These are phyloP conservation scores for Tricholoma bakamatsutake DNA, from an alignment of 768 basidiomycete genomes.

Conservation along the genomic window DNA sequence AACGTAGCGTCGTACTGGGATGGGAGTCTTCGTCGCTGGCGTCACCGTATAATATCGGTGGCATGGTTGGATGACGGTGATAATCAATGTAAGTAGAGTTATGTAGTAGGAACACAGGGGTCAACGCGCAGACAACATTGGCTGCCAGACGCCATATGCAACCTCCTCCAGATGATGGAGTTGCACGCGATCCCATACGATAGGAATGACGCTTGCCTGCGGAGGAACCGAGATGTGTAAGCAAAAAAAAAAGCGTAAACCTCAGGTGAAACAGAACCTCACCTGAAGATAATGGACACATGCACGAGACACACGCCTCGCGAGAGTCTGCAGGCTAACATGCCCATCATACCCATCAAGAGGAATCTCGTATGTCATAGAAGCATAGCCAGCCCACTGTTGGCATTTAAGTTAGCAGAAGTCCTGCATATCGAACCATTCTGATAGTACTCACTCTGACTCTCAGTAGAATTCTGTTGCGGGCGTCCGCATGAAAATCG, in stretches of 20 bases:
- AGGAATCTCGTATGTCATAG: slow-evolving; percentile 72
- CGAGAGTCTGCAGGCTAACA: slow-evolving; percentile 60
- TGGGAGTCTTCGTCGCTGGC: not conserved
- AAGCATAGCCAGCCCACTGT: slow-evolving; percentile 66
- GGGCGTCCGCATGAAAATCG: slow-evolving; percentile 58
- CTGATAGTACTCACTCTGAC: slow-evolving; percentile 44
- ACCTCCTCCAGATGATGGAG: slow-evolving; percentile 70
- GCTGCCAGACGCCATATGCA: slow-evolving; percentile 66
- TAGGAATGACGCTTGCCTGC: slow-evolving; percentile 65
- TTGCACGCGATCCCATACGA: slow-evolving; percentile 62
- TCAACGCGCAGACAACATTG: slow-evolving; percentile 41
- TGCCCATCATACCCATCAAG: slow-evolving; percentile 62
- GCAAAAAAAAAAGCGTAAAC: too few species aligned
- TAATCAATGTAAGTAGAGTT: not conserved
- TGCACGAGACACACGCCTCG: slow-evolving; percentile 62
- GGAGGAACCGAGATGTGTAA: slow-evolving; percentile 2
- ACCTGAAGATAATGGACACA: slow-evolving; percentile 75
- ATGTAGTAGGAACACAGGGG: not conserved
- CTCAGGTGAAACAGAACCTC: slow-evolving; percentile 10
- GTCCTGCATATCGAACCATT: slow-evolving; percentile 3
- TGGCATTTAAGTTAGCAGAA: not conserved
- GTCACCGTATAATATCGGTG: not conserved
- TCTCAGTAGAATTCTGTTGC: slow-evolving; percentile 55
- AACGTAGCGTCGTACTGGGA: not conserved
- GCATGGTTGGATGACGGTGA: not conserved